Evolutionary conservation across 2,329 filamentous ascomycete species (phyloP), one percentile per base, ranked within the genome.

Genomic region (Exophiala viscosa): DNA sequence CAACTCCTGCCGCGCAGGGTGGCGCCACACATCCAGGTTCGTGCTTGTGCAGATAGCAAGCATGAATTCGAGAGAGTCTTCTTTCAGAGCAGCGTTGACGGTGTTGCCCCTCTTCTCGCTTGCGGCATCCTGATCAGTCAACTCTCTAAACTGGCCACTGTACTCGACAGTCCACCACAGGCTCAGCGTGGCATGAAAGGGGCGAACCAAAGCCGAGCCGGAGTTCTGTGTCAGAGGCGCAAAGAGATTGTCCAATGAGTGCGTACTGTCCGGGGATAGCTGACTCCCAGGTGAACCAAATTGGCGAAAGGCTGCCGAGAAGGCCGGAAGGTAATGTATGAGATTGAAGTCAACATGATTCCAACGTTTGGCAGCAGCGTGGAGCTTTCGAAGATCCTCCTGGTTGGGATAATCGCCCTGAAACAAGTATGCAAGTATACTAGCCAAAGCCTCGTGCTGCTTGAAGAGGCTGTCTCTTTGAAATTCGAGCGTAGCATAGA

Each of bases 91-190:
- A 47, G 88, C 83, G 48, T 86, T 76, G 63, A 95, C 95, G 33
- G 84, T 78, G 54, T 85, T 86, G 2, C 86, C 84, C 54, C 90
- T 79, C 59, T 85, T 79, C 44, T 82, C 81, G 13, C 47, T 33
- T 14, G 48, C 45, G 8, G 41, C 20, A 41, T 60, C 59, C 69
- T 93, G 89, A 70, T 73, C 72, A 44, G 75, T 73, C 62, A 86
- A 81, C 62, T 95, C 90, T 52, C 88, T 78, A 67, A 91, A 96
- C 76, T 90, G 88, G 2, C 90, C 89, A 60, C 88, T 93, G 70
- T 96, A 96, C 65, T 97, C 90, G 31, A 89, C 86, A 42, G 96
- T 79, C 93, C 93, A 99, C 80, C 88, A 90, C 3, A 86, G 82
- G 49, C 83, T 80, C 10, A 91, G 80, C 3, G 89, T 86, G 41